Conservation (phyloP, 768 basidiomycete genomes). For the Tricholoma matsutake region DNA sequence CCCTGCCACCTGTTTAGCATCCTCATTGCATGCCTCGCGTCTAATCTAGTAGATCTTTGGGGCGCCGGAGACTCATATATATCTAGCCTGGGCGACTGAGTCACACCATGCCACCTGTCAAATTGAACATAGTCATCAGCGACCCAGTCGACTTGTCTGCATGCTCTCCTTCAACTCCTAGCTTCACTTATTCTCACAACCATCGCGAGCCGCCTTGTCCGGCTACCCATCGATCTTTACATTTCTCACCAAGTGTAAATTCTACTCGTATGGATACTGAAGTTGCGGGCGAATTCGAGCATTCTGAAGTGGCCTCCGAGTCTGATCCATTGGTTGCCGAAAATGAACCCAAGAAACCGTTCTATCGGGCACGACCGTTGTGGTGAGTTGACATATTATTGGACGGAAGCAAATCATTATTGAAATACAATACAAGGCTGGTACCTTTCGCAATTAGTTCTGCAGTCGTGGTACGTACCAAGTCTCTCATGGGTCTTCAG, state of each 20-base stretch:
- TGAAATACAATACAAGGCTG: conserved; percentile 46
- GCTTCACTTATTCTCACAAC: not conserved
- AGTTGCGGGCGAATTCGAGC: conserved; percentile 13
- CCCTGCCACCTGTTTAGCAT: not conserved
- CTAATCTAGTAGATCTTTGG: not conserved
- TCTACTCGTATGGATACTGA: conserved; percentile 16
- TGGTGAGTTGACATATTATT: conserved; percentile 33
- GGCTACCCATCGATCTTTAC: conserved; percentile 2
- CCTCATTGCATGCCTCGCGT: conserved; percentile 1
- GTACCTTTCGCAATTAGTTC: conserved; percentile 72
- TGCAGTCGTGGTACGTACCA: conserved; percentile 58
- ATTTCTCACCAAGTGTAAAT: not conserved
- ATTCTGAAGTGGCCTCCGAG: conserved; percentile 15
- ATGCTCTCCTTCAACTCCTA: conserved; percentile 11
- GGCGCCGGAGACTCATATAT: conserved; percentile 1
- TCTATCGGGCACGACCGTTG: conserved; percentile 49
- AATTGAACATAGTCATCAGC: not conserved
- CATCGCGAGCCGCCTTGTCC: not conserved
- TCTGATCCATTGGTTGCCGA: conserved; percentile 18
- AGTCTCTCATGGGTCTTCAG: not conserved
- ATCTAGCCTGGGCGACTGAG: not conserved
- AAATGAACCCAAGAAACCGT: conserved; percentile 38
- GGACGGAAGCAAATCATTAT: not conserved
- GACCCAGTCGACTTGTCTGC: conserved; percentile 11
- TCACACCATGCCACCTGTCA: not conserved